Evolutionary conservation across 768 basidiomycete species (phyloP).

Genomic region (Kwoniella bestiolae): DNA sequence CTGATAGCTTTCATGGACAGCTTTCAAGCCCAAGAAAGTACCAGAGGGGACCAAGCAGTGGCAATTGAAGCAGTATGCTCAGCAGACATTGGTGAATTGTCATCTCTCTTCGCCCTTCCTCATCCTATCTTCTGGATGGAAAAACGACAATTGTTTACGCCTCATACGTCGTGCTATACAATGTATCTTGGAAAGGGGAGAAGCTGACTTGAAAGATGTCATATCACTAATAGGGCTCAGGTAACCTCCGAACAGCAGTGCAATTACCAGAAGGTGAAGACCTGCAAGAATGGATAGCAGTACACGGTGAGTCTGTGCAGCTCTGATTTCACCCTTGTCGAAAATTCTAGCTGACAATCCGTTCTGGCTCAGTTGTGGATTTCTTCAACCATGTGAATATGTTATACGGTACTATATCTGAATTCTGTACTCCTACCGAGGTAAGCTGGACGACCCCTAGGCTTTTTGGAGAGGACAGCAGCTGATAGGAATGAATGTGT

Average conservation of each 20-base stretch:
- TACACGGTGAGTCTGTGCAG: constrained; percentile 77
- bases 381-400: constrained; percentile 99
- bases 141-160: background rate
- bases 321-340: no score
- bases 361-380: constrained; percentile 74
- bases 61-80: constrained; percentile 83
- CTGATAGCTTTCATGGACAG: constrained; percentile 25
- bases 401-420: constrained; percentile 97
- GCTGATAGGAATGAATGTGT: background rate
- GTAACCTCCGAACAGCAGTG: constrained; percentile 89
- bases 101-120: background rate
- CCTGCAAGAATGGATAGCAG: constrained; percentile 97
- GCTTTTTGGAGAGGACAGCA: constrained; percentile 3
- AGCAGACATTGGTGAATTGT: constrained; percentile 55
- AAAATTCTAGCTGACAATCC: constrained; percentile 12
- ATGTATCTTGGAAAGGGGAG: no score
- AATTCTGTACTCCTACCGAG: constrained; percentile 94
- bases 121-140: background rate
- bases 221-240: constrained; percentile 77
- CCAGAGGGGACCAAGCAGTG: constrained; percentile 97
- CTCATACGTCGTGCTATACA: no score
- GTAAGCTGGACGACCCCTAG: constrained; percentile 59
- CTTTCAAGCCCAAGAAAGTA: constrained; percentile 94
- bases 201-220: background rate
- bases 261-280: constrained; percentile 96